phyloP scores from a whole-genome alignment of 108 stramenopile species.

The Skeletonema potamos region DNA sequence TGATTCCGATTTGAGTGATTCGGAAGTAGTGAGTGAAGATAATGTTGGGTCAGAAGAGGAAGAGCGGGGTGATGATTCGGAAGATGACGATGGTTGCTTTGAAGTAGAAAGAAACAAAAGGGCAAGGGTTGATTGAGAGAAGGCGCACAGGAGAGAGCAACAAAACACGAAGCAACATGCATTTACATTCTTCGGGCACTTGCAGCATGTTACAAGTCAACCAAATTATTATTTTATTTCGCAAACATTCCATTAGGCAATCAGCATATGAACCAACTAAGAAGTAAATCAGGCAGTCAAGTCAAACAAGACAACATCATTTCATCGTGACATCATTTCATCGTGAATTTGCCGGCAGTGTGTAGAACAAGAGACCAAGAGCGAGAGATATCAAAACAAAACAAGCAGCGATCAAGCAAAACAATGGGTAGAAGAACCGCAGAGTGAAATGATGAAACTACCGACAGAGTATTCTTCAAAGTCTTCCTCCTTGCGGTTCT shows the following conservation, averaged over 20 bases:
- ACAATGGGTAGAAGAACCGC: background rate
- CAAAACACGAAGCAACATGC: background rate
- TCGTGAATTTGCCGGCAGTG: background rate
- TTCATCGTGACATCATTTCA: background rate
- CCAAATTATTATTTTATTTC: background rate
- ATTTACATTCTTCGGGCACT: background rate
- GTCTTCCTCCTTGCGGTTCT: background rate
- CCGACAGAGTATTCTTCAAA: background rate
- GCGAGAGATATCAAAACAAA: too few species aligned
- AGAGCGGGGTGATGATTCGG: slow-evolving; percentile 3
- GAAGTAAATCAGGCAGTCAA: background rate
- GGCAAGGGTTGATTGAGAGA: background rate
- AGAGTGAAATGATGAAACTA: background rate
- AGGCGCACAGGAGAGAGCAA: too few species aligned
- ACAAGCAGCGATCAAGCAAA: background rate
- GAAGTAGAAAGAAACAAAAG: background rate
- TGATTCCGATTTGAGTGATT: slow-evolving; percentile 1
- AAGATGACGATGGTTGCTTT: slow-evolving; percentile 4
- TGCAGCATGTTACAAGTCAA: background rate
- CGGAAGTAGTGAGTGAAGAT: background rate
- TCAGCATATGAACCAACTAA: too few species aligned
- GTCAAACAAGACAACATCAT: background rate
- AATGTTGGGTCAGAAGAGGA: slow-evolving; percentile 1
- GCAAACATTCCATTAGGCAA: background rate
- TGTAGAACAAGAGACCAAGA: background rate